Evolutionary conservation across 164 flowering plant species (phyloP).

Genomic region (Tetracentron sinense): DNA sequence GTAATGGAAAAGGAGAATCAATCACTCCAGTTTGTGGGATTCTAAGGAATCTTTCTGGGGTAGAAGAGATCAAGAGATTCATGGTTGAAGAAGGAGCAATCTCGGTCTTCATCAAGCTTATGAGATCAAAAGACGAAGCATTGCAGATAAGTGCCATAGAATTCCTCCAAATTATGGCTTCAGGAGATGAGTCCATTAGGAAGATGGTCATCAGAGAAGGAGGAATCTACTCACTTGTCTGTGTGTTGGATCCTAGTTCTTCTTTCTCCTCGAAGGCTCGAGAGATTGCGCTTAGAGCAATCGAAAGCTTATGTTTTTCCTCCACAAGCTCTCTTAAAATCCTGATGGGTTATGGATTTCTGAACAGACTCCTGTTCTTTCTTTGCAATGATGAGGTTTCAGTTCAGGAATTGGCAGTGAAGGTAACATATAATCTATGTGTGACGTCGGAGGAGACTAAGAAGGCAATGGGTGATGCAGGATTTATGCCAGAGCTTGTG

Average conservation of each 20-base stretch:
- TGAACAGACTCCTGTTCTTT: conserved; percentile 44
- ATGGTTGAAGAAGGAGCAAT: no score
- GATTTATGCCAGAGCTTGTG: conserved; percentile 70
- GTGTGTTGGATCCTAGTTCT: conserved; percentile 46
- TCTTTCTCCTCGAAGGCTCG: conserved; percentile 41
- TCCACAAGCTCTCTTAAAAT: conserved; percentile 26
- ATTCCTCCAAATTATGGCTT: conserved; percentile 56
- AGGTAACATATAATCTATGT: conserved; percentile 47
- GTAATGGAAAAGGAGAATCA: conserved; percentile 22
- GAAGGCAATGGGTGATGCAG: conserved; percentile 73
- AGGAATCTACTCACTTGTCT: conserved; percentile 48
- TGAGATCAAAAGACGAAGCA: conserved; percentile 37
- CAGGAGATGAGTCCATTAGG: conserved; percentile 44
- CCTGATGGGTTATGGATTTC: conserved; percentile 46
- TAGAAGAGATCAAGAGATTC: no score
- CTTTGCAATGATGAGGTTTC: conserved; percentile 55
- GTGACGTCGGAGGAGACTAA: conserved; percentile 61
- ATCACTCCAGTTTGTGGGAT: conserved; percentile 57
- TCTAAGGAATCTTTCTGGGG: conserved; percentile 68
- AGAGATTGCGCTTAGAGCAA: conserved; percentile 52
- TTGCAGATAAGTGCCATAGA: conserved; percentile 42
- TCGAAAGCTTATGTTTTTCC: conserved; percentile 56
- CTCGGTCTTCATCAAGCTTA: conserved; percentile 57
- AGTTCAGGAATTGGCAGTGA: conserved; percentile 66
- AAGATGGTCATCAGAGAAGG: conserved; percentile 50